phyloP scores from a whole-genome alignment of 805 yeast genomes.

The Ogataea polymorpha region DNA sequence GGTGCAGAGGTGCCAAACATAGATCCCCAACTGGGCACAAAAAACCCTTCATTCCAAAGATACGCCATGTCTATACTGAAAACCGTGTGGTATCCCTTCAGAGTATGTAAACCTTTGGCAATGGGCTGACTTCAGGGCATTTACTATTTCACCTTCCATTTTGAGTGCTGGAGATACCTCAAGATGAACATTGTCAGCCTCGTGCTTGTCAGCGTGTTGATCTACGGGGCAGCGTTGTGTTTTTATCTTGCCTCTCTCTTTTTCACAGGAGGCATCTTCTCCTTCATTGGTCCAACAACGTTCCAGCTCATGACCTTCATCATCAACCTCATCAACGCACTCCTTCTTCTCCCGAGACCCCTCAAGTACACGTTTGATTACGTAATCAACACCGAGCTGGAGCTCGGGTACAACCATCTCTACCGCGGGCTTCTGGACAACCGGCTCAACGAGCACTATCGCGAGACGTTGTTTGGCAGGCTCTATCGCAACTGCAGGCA shows the following conservation, averaged over 20 bases:
- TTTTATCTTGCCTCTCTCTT: constrained; percentile 17
- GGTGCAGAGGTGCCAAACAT: constrained; percentile 8
- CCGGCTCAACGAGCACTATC: constrained; percentile 24
- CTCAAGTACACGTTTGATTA: constrained; percentile 32
- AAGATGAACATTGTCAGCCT: constrained; percentile 23
- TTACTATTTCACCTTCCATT: constrained; percentile 21
- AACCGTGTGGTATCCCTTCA: constrained; percentile 15
- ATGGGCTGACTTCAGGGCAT: constrained; percentile 23
- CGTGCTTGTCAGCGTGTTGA: constrained; percentile 16
- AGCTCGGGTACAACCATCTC: constrained; percentile 21
- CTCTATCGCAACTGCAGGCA: constrained; percentile 17
- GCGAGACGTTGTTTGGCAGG: constrained; percentile 28
- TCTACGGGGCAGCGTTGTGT: constrained; percentile 19
- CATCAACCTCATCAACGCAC: constrained; percentile 28
- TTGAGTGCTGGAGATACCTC: constrained; percentile 27
- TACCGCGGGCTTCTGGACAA: constrained; percentile 25
- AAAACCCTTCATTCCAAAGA: constrained; percentile 1
- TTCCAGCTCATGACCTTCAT: constrained; percentile 32
- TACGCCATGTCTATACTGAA: constrained; percentile 12
- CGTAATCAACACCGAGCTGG: constrained; percentile 23
- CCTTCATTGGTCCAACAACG: constrained; percentile 25
- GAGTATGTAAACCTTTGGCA: constrained; percentile 8
- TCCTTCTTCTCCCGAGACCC: constrained; percentile 32
- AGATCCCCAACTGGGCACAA: not conserved
- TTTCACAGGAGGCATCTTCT: constrained; percentile 24